These are phyloP conservation scores for Populus alba DNA, from an alignment of 345 rosid genomes.

Conservation along the genomic window DNA sequence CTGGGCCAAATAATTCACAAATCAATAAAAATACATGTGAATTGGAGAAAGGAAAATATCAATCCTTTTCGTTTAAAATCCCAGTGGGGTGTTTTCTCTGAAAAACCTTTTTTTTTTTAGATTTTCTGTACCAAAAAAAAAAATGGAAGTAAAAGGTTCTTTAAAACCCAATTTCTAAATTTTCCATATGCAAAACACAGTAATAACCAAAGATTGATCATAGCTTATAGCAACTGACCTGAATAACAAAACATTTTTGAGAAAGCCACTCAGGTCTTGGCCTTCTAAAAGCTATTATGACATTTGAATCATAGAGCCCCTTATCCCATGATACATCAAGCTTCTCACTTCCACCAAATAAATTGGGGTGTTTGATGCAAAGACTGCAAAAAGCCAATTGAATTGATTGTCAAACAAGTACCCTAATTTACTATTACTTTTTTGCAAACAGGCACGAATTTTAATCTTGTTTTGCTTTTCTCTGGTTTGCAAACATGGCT, in stretches of 20 bases:
- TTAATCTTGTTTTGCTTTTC: neutral
- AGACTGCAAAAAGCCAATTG: conserved; percentile 51
- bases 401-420: conserved; percentile 12
- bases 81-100: neutral
- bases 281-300: conserved; percentile 77
- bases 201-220: neutral
- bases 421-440: neutral
- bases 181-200: neutral
- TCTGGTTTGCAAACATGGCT: neutral
- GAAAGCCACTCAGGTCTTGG: conserved; percentile 93
- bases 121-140: neutral
- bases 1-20: conserved; percentile 37
- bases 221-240: conserved; percentile 37
- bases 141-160: neutral
- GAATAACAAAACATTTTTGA: conserved; percentile 79
- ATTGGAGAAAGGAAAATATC: neutral
- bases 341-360: conserved; percentile 98
- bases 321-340: conserved; percentile 93
- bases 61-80: neutral
- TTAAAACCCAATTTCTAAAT: neutral
- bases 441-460: neutral
- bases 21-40: neutral
- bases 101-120: neutral
- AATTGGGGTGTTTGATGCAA: conserved; percentile 86
- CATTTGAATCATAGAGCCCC: conserved; percentile 83